Percentiles rank a stretch among this genome's conserved stretches.
Conservation (phyloP, 257 asterid species). For the Solanum stenotomum region DNA sequence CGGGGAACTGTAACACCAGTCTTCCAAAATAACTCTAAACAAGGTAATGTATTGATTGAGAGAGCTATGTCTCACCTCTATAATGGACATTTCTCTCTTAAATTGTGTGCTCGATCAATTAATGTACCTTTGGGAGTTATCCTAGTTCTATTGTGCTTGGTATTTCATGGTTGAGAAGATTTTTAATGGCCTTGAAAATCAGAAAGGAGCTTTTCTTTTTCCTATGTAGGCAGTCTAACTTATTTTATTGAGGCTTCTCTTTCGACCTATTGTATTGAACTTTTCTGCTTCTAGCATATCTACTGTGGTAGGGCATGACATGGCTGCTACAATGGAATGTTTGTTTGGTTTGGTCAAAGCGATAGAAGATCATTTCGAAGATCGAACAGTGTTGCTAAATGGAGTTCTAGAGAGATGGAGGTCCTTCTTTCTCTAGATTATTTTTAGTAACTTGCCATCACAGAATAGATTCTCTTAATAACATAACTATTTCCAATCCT, state of each 20-base stretch:
- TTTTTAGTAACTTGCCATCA: background rate
- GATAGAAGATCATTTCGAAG: background rate
- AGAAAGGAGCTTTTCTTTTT: background rate
- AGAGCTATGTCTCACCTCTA: background rate
- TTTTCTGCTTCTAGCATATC: background rate
- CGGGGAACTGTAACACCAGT: constrained; percentile 12
- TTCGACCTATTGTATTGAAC: background rate
- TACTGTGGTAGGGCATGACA: background rate
- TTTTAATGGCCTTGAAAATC: background rate
- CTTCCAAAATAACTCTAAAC: constrained; percentile 11
- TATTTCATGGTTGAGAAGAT: background rate
- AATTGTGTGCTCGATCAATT: background rate
- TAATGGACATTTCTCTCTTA: background rate
- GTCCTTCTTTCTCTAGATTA: background rate
- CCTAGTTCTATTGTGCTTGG: background rate
- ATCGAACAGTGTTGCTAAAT: background rate
- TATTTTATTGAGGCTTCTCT: background rate
- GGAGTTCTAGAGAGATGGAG: background rate
- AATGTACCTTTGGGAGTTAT: background rate
- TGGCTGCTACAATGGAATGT: background rate
- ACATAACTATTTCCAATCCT: background rate
- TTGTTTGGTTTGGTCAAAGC: background rate
- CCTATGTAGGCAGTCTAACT: background rate
- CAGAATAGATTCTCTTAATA: background rate
- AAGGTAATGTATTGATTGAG: background rate